These are phyloP conservation scores for Cucurbita maxima DNA, from an alignment of 306 rosid genomes.

Conservation along the genomic window DNA sequence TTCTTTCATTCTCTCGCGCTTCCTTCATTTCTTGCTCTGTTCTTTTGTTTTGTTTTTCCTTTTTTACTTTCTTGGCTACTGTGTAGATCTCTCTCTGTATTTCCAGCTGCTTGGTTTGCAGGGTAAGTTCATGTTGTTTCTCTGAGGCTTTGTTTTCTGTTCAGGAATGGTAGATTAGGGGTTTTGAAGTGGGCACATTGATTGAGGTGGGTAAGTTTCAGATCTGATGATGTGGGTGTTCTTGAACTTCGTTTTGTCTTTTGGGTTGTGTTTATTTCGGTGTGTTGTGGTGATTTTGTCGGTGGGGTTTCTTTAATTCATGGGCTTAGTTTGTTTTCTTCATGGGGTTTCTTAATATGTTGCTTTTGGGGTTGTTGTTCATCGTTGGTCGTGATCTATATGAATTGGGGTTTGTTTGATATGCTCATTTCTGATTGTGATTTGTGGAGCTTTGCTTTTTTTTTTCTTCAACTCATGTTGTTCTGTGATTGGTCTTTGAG, in stretches of 20 bases:
- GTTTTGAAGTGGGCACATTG: slow-evolving; percentile 1
- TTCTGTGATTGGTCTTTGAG: not conserved
- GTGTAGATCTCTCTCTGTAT: slow-evolving; percentile 8
- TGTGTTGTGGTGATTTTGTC: not conserved
- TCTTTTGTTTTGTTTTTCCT: not conserved
- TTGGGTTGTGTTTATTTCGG: not conserved
- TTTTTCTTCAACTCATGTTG: not conserved
- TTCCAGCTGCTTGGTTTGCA: not conserved
- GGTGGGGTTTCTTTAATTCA: not conserved
- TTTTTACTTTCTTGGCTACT: not conserved
- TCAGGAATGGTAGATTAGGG: slow-evolving; percentile 5
- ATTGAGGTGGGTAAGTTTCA: slow-evolving; percentile 12
- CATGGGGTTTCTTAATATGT: not conserved
- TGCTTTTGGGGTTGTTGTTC: not conserved
- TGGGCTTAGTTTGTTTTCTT: not conserved
- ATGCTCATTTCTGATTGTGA: not conserved
- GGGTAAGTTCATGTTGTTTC: not conserved
- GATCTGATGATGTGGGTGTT: slow-evolving; percentile 6
- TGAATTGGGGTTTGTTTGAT: slow-evolving; percentile 3
- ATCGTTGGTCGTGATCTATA: not conserved
- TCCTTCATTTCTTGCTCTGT: not conserved
- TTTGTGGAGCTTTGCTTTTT: not conserved
- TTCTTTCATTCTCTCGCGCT: not conserved
- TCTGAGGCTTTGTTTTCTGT: not conserved
- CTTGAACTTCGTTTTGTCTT: not conserved